Conservation (phyloP, 192 early-diverging fungal species). For the Umbelopsis sp. region DNA sequence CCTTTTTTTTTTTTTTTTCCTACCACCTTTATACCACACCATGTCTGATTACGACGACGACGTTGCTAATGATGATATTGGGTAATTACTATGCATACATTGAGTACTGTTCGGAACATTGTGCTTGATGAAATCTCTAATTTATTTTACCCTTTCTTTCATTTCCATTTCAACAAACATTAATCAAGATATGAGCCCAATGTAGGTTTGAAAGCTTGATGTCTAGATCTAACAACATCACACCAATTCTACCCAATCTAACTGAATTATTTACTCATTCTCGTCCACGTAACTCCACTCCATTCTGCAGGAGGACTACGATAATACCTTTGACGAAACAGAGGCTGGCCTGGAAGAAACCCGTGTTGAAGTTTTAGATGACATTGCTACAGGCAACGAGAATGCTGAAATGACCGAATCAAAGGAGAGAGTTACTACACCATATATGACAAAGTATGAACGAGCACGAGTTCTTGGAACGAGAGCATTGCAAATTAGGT, state of each 20-base stretch:
- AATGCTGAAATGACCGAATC: conserved; percentile 24
- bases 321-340: not conserved
- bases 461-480: conserved; percentile 87
- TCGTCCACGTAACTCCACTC: too few relatives aligned
- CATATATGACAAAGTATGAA: conserved; percentile 99
- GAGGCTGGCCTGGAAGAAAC: conserved; percentile 8
- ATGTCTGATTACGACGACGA: conserved; percentile 26
- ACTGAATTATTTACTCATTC: not conserved
- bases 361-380: conserved; percentile 8
- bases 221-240: not conserved
- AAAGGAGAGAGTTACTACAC: conserved; percentile 92
- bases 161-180: not conserved
- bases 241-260: not conserved
- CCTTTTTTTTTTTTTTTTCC: conserved; percentile 1
- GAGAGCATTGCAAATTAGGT: conserved; percentile 92
- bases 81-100: not conserved
- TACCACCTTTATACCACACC: not conserved
- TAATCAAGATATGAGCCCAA: conserved; percentile 12
- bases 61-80: conserved; percentile 16
- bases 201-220: not conserved
- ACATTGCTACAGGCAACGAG: conserved; percentile 3
- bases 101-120: too few relatives aligned
- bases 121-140: not conserved
- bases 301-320: conserved; percentile 7
- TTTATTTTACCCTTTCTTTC: not conserved